Evolutionary conservation across 169 alveolate species (phyloP), one percentile per base, ranked within the genome.

Genomic region (Plasmodium inui): DNA sequence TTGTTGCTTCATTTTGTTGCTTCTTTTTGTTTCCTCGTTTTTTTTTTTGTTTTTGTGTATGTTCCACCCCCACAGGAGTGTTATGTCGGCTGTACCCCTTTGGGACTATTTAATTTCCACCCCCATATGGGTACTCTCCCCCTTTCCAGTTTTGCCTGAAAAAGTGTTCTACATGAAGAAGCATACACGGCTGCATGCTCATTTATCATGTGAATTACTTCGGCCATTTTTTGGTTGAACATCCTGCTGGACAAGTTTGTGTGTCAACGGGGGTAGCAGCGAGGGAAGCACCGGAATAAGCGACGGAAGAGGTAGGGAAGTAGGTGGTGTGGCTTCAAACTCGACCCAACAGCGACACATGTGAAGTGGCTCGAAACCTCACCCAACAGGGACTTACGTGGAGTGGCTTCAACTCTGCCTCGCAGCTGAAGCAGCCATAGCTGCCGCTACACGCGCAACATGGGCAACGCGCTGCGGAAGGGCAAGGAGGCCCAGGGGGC

Each of bases 381-480:
- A 37, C 44, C 8, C 8, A 1, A 6, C 44, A 37, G 44, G 8
- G 44, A 37, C 44, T 2, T 7, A 2, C 8, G 44, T 2, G 44
- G 8, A 37, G 44, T 37, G 44, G 44, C 44, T 44, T 2, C 12
- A 44, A 44, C 0, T 46, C 12, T 10, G 3, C n/a, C 4, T 7
- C 3, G 4, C 57, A 46, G 10, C 57, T 1, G 32, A 6, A 26
- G 14, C 34, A 19, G 28, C 28, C 32, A 8, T 19, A 26, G 6
- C 84, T 19, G 71, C 41, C 30, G 50, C 37, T 12, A 6, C 39
- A 14, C 7, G 55, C 39, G 26, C 61, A 82, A 82, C 12, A 82
- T 82, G 89, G 89, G 89, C 19, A 82, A 82, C 71, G 53, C 61
- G 19, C 79, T 82, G 34, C 19, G 89, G 32, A 82, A 82, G 37